Conservation (phyloP, 495 filamentous ascomycete species). For the Penicillium dipodomyicola region DNA sequence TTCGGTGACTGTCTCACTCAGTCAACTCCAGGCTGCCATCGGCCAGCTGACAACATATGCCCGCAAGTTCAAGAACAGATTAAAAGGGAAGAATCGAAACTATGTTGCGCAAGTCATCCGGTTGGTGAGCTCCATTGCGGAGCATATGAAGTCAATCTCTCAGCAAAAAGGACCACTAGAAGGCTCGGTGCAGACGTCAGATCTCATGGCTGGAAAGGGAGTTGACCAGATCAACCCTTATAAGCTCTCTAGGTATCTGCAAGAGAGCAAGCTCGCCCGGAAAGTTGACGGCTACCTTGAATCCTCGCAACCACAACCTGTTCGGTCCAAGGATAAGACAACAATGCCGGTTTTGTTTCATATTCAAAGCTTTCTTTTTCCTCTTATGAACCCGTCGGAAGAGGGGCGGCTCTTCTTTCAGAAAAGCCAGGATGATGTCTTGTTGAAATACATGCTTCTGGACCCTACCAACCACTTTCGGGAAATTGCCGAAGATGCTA, state of each 20-base stretch:
- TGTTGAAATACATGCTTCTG: slow-evolving; percentile 84
- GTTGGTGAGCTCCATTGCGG: slow-evolving; percentile 71
- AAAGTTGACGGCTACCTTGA: slow-evolving; percentile 88
- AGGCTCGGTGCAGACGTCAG: slow-evolving; percentile 63
- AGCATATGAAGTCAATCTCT: slow-evolving; percentile 51
- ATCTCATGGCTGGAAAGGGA: slow-evolving; percentile 77
- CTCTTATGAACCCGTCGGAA: slow-evolving; percentile 81
- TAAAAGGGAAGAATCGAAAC: slow-evolving; percentile 89
- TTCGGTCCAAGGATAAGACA: slow-evolving; percentile 28
- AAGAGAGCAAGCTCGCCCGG: slow-evolving; percentile 88
- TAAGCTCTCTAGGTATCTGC: slow-evolving; percentile 80
- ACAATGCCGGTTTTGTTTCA: slow-evolving; percentile 76
- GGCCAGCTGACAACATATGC: slow-evolving; percentile 78
- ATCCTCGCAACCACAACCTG: slow-evolving; percentile 48
- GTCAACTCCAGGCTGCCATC: slow-evolving; percentile 68
- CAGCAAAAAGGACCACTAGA: slow-evolving; percentile 52
- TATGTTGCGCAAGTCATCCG: slow-evolving; percentile 86
- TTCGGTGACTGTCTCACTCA: slow-evolving; percentile 70
- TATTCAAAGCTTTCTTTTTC: slow-evolving; percentile 75
- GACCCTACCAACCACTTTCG: slow-evolving; percentile 91
- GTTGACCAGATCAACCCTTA: slow-evolving; percentile 94
- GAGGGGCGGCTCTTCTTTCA: slow-evolving; percentile 86
- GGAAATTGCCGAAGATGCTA: slow-evolving; percentile 79
- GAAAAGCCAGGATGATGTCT: slow-evolving; percentile 54
- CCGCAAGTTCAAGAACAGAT: slow-evolving; percentile 78